Base-by-base conservation (phyloP, 1,284 basidiomycete genomes). In the Erythrobasidium hasegawianum region DNA sequence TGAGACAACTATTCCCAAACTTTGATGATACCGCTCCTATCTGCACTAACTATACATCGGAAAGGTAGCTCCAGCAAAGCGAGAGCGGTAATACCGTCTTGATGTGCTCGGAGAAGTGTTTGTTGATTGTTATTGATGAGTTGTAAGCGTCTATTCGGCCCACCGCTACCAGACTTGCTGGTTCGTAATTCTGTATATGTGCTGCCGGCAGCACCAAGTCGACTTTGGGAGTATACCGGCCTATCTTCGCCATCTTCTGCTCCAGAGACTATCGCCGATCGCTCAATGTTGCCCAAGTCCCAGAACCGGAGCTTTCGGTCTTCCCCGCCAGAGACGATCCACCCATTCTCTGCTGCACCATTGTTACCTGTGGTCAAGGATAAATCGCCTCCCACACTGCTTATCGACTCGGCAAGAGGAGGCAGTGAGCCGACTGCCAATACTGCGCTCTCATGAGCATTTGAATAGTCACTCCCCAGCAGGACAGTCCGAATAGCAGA, bases 11-110 rank as follows among this genome's bases (percentile, higher is more conserved):
- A 74, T 18, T 73, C 70, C 27, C 70, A 91, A 1, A 91, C 86
- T 75, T 91, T 91, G 67, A 92, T 82, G 26, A 85, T 84, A 1
- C 89, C 89, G 18, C 85, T 80, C 40, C 88, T 81, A 75, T 95
- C 92, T 1, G 87, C 91, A 69, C 88, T 92, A 10, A 95, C 83
- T 50, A 94, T 82, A 2, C 90, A 89, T 54, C 88, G 81, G 78
- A 94, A 95, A 0, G 91, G 91, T 0, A 87, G 84, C 70, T 95
- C 90, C 59, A 95, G 85, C 69, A 88, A 87, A 0, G 84, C 83
- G 22, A 95, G 76, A 2, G 87, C 85, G 1, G 87, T 90, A 24
- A 96, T 83, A 1, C 88, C 84, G 74, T 95, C 92, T 70, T 88
- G 87, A 74, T 95, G 91, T 1, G 85, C 81, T 73, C 83, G 86